Percentiles rank a stretch among this genome's conserved stretches.
Evolutionary conservation across 495 filamentous ascomycete genomes (phyloP).

Genomic region (Penicillium cinerascens): DNA sequence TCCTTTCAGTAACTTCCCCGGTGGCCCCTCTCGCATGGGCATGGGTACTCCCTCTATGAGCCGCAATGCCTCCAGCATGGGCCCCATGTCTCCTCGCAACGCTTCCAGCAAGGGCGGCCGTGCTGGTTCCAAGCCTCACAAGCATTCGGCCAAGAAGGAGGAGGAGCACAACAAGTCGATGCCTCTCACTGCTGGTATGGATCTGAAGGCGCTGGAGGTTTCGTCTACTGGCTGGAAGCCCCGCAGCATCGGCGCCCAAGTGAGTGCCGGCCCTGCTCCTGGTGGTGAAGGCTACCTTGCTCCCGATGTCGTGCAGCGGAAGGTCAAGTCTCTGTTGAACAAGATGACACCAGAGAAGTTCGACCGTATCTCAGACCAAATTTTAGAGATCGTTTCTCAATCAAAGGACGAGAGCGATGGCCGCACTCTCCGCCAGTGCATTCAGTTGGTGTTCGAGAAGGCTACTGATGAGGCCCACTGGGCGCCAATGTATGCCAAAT

Average conservation of each 20-base stretch:
- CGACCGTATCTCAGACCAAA: conserved; percentile 90
- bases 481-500: conserved; percentile 98
- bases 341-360: conserved; percentile 99
- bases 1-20: conserved; percentile 53
- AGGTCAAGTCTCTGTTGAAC: conserved; percentile 97
- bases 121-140: conserved; percentile 43
- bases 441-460: conserved; percentile 98
- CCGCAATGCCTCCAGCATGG: conserved; percentile 53
- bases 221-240: conserved; percentile 85
- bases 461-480: conserved; percentile 98
- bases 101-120: conserved; percentile 50
- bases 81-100: conserved; percentile 51
- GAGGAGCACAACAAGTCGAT: conserved; percentile 73
- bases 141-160: conserved; percentile 52
- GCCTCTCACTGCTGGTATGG: conserved; percentile 78
- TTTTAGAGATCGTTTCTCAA: conserved; percentile 86
- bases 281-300: conserved; percentile 61
- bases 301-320: conserved; percentile 92
- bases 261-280: conserved; percentile 51
- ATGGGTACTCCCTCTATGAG: conserved; percentile 48
- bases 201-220: conserved; percentile 73
- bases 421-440: conserved; percentile 92
- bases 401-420: conserved; percentile 95
- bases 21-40: conserved; percentile 51
- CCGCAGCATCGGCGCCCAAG: conserved; percentile 58